Evolutionary conservation across 108 stramenopile species (phyloP), one percentile per base, ranked within the genome.

Genomic region (Cylindrotheca fusiformis): DNA sequence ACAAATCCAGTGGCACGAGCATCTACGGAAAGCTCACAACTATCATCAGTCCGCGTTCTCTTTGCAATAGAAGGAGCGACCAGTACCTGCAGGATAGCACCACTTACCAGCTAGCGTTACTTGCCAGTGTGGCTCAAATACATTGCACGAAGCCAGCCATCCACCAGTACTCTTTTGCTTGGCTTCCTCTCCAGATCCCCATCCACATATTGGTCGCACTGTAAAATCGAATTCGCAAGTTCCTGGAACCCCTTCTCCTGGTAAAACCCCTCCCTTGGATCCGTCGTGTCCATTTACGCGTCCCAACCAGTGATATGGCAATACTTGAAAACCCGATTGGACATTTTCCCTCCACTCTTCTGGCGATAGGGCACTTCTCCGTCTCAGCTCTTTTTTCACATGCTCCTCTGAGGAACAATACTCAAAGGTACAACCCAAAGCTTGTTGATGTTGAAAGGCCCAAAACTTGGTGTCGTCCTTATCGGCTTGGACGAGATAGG

Each of bases 121-220:
- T 76, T 95, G 93, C 90, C 90, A 95, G 59, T 95, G 93, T 14
- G 93, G 93, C 56, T 91, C 90, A 68, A 95, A 91, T 14, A 95
- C 83, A 21, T 80, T 62, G 56, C 69, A 88, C 4, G 67, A 73
- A 30, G 87, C 87, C 52, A 92, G 49, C 90, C 90, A 71, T 25
- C 70, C 67, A 17, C 81, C 93, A 0, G 93, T 94, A 52, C 82
- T 86, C 17, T 78, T 77, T 63, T 93, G 92, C 55, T 55, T 36
- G 6, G 49, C 12, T 47, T 53, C 57, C 23, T 58, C 31, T 28
- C 36, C 61, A 47, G 58, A 69, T 28, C 86, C 87, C 85, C 86
- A 86, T 32, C 86, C 85, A 44, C 77, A 76, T 2, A 87, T 58
- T 6, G 86, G 88, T 30, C 63, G 52, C n/a, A 93, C 67, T 0